These are phyloP conservation scores for Trichoderma endophyticum DNA, from an alignment of 2,329 filamentous ascomycete species.

Conservation along the genomic window DNA sequence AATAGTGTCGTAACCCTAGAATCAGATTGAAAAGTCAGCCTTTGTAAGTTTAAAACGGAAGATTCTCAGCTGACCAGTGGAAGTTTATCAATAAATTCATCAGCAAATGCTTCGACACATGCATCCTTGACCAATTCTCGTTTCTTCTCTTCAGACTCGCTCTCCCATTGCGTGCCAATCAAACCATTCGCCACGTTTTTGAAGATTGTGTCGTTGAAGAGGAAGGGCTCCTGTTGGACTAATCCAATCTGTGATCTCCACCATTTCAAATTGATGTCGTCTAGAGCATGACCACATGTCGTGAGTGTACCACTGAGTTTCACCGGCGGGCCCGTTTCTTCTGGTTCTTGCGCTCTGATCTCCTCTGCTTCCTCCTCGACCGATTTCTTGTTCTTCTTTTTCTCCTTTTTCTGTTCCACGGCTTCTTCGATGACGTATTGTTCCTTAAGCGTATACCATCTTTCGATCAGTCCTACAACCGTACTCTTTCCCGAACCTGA, in stretches of 20 bases:
- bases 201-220: slow-evolving; percentile 64
- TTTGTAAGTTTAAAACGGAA: background rate
- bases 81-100: slow-evolving; percentile 64
- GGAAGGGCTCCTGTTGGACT: slow-evolving; percentile 65
- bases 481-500: slow-evolving; percentile 74
- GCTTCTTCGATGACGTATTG: slow-evolving; percentile 51
- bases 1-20: slow-evolving; percentile 64
- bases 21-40: background rate
- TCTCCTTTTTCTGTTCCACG: slow-evolving; percentile 46
- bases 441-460: slow-evolving; percentile 65
- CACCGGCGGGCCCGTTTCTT: slow-evolving; percentile 42
- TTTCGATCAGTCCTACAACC: slow-evolving; percentile 66
- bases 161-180: slow-evolving; percentile 50
- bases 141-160: slow-evolving; percentile 54
- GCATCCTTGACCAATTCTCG: slow-evolving; percentile 59
- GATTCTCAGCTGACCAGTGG: slow-evolving; percentile 44
- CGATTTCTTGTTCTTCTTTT: slow-evolving; percentile 38
- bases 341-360: slow-evolving; percentile 31
- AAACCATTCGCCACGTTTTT: slow-evolving; percentile 62
- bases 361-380: slow-evolving; percentile 30
- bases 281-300: slow-evolving; percentile 52
- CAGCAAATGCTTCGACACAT: slow-evolving; percentile 64
- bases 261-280: slow-evolving; percentile 60
- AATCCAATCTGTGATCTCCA: slow-evolving; percentile 62
- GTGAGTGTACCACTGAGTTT: slow-evolving; percentile 46